phyloP scores from a whole-genome alignment of 352 stramenopile genomes.

The Pythium aquatile region DNA sequence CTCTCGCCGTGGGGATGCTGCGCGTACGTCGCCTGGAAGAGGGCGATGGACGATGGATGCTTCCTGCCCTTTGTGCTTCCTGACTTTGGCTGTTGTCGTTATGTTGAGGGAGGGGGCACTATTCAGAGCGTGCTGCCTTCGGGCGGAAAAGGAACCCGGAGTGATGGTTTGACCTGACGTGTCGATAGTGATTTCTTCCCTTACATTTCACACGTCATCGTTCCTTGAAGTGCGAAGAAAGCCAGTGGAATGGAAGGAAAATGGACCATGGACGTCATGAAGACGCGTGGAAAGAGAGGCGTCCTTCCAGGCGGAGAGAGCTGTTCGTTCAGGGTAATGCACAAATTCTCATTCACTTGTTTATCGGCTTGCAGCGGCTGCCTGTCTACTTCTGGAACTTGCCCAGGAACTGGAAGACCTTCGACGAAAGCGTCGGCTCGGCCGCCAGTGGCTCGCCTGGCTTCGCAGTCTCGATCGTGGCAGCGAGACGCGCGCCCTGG shows the following conservation, averaged over 20 bases:
- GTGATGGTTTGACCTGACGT: not conserved
- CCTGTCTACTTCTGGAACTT: conserved; percentile 48
- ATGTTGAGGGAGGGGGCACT: conserved; percentile 2
- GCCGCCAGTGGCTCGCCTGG: conserved; percentile 59
- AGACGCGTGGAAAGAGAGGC: not conserved
- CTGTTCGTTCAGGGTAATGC: not conserved
- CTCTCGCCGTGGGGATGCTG: not conserved
- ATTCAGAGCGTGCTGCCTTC: not conserved
- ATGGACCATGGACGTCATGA: not conserved
- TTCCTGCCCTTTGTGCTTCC: not conserved
- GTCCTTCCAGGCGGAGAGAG: too few species aligned
- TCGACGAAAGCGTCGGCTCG: conserved; percentile 34
- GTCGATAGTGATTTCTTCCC: not conserved
- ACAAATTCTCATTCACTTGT: conserved; percentile 7
- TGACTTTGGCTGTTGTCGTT: not conserved
- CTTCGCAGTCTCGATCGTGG: conserved; percentile 77
- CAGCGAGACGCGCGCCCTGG: conserved; percentile 90
- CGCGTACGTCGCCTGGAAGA: not conserved
- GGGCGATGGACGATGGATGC: not conserved
- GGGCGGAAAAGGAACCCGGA: not conserved
- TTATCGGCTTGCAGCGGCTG: not conserved
- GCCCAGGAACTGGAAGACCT: conserved; percentile 46
- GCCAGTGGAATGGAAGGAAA: conserved; percentile 1
- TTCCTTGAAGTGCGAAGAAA: not conserved
- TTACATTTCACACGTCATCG: not conserved